A percentile compares a stretch with the other conserved stretches of the same genome.
These are phyloP conservation scores for Aspergillus olivimuriae DNA, from an alignment of 495 filamentous ascomycete genomes.

Conservation along the genomic window DNA sequence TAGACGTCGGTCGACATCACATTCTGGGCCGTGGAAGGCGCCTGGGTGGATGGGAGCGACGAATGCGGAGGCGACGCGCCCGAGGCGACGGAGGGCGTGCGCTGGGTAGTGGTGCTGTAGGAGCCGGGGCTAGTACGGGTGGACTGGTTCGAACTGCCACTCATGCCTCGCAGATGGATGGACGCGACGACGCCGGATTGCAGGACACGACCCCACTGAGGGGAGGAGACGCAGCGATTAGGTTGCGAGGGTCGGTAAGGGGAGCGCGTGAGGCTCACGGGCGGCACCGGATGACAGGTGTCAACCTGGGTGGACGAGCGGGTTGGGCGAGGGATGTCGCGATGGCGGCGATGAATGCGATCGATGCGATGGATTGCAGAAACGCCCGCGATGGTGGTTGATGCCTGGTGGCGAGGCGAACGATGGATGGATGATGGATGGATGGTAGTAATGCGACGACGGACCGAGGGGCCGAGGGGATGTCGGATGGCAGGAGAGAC, in stretches of 20 bases:
- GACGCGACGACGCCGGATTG: conserved; percentile 13
- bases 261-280: conserved; percentile 3
- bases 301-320: not conserved
- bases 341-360: not conserved
- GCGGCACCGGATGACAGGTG: conserved; percentile 14
- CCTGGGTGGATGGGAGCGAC: conserved; percentile 30
- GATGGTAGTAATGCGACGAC: conserved; percentile 14
- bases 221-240: conserved; percentile 17
- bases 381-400: not conserved
- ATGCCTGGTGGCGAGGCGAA: not conserved
- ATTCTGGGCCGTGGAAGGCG: conserved; percentile 44
- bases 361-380: not conserved
- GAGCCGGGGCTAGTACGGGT: conserved; percentile 45
- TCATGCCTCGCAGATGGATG: conserved; percentile 36
- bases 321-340: not conserved
- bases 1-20: conserved; percentile 49
- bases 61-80: conserved; percentile 40
- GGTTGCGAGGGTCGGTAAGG: conserved; percentile 13
- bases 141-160: conserved; percentile 42
- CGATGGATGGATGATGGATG: not conserved
- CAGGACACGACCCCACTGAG: conserved; percentile 18
- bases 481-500: conserved; percentile 12
- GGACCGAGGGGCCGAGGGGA: conserved; percentile 14
- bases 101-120: conserved; percentile 39
- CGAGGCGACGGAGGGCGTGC: conserved; percentile 42